phyloP scores from a whole-genome alignment of 2,329 filamentous ascomycete genomes.

The Penicillium aurantiogriseum region DNA sequence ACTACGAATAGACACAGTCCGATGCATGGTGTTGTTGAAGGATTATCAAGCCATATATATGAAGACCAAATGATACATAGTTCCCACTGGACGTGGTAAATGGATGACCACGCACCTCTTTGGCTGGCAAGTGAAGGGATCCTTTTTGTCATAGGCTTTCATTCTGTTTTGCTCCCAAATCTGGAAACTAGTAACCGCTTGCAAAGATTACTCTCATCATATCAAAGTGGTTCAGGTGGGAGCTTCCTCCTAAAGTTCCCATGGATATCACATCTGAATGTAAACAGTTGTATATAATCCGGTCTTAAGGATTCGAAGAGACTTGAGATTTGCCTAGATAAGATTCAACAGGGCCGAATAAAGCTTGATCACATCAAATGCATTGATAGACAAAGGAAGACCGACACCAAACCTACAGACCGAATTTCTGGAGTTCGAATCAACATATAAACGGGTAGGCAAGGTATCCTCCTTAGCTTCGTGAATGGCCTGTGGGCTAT shows the following conservation, averaged over 20 bases:
- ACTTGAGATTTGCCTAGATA: neutral
- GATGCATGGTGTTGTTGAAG: neutral
- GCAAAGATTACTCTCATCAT: conserved; percentile 6
- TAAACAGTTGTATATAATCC: neutral
- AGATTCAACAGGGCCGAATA: too few relatives aligned
- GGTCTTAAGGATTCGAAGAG: too few relatives aligned
- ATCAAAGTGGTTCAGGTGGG: neutral
- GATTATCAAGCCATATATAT: neutral
- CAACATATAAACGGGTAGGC: neutral
- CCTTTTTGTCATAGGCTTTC: neutral
- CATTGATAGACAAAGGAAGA: neutral
- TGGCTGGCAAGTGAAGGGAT: neutral
- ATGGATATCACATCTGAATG: neutral
- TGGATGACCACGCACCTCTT: neutral
- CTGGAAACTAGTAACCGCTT: neutral
- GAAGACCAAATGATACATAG: neutral
- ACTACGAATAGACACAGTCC: neutral
- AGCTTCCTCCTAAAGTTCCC: neutral
- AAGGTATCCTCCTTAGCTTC: neutral
- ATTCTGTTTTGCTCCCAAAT: neutral
- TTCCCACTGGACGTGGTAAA: neutral
- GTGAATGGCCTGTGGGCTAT: neutral
- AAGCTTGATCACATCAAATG: neutral
- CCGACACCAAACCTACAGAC: conserved; percentile 27
- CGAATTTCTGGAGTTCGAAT: conserved; percentile 43